phyloP scores from a whole-genome alignment of 2,329 filamentous ascomycete genomes.

The Colletotrichum filicis region DNA sequence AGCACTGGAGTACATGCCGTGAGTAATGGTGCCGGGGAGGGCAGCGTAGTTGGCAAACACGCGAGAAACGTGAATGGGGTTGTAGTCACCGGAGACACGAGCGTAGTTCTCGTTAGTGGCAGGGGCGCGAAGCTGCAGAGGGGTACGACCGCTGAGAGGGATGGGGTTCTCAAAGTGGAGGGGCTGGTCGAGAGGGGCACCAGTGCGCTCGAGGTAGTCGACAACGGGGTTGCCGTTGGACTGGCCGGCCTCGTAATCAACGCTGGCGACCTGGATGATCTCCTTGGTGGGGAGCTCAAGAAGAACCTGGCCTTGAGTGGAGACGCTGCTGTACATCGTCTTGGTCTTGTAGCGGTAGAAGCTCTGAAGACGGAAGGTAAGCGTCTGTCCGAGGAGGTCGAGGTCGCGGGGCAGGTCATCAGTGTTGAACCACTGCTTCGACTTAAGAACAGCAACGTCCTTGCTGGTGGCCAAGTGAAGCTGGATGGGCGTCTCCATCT shows the following conservation, averaged over 20 bases:
- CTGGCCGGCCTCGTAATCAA: conserved; percentile 91
- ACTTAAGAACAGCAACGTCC: conserved; percentile 92
- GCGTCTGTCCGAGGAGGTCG: conserved; percentile 89
- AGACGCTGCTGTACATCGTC: conserved; percentile 88
- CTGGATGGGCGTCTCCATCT: conserved; percentile 95
- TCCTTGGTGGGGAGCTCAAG: conserved; percentile 97
- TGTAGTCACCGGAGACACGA: conserved; percentile 97
- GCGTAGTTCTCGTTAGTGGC: conserved; percentile 98
- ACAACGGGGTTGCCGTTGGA: conserved; percentile 97
- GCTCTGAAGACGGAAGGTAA: conserved; percentile 95
- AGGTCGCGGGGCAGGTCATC: conserved; percentile 77
- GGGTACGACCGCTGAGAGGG: conserved; percentile 90
- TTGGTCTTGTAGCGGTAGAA: conserved; percentile 95
- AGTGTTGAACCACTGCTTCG: conserved; percentile 97
- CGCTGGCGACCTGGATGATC: conserved; percentile 95
- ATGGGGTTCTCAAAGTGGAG: conserved; percentile 98
- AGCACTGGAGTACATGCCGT: conserved; percentile 99
- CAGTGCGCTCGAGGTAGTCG: conserved; percentile 93
- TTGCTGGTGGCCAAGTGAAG: conserved; percentile 87
- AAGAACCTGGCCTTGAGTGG: conserved; percentile 92
- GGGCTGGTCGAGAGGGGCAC: conserved; percentile 92
- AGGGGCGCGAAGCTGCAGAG: conserved; percentile 88
- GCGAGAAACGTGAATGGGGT: conserved; percentile 97
- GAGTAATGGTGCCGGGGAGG: conserved; percentile 95
- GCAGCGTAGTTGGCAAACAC: conserved; percentile 97